Evolutionary conservation across 805 yeast species (phyloP).

Genomic region (Metschnikowia cubensis): DNA sequence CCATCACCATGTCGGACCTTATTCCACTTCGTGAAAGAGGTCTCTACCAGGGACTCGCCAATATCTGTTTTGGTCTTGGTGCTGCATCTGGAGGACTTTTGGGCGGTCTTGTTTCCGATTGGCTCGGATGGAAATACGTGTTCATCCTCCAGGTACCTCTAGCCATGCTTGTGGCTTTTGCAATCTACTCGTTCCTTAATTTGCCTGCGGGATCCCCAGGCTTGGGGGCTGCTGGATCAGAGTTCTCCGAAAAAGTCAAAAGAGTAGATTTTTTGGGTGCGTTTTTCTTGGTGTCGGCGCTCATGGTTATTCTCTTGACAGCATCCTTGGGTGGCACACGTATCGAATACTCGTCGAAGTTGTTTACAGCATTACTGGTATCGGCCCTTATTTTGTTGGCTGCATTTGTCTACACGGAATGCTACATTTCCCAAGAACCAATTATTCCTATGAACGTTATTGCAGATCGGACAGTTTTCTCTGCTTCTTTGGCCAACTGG

Average conservation of each 20-base stretch:
- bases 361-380: conserved; percentile 33
- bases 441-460: conserved; percentile 62
- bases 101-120: conserved; percentile 54
- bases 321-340: conserved; percentile 64
- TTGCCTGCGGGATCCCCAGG: conserved; percentile 58
- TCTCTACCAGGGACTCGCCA: conserved; percentile 76
- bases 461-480: conserved; percentile 54
- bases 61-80: conserved; percentile 73
- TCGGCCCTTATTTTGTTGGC: conserved; percentile 33
- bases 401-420: conserved; percentile 51
- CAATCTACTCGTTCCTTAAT: conserved; percentile 35
- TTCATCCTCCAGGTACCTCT: conserved; percentile 40
- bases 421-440: conserved; percentile 54
- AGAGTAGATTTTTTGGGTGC: conserved; percentile 37
- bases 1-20: conserved; percentile 73
- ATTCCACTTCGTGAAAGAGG: conserved; percentile 77
- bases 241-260: conserved; percentile 45
- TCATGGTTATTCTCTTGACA: conserved; percentile 57
- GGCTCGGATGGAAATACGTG: conserved; percentile 49
- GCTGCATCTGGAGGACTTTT: conserved; percentile 43
- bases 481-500: conserved; percentile 66
- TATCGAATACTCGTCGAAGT: conserved; percentile 42
- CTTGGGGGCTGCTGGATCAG: conserved; percentile 45
- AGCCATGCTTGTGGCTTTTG: conserved; percentile 39
- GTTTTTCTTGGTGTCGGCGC: conserved; percentile 48